phyloP scores from a whole-genome alignment of 1,284 basidiomycete genomes.

The Ceratobasidium sp. region DNA sequence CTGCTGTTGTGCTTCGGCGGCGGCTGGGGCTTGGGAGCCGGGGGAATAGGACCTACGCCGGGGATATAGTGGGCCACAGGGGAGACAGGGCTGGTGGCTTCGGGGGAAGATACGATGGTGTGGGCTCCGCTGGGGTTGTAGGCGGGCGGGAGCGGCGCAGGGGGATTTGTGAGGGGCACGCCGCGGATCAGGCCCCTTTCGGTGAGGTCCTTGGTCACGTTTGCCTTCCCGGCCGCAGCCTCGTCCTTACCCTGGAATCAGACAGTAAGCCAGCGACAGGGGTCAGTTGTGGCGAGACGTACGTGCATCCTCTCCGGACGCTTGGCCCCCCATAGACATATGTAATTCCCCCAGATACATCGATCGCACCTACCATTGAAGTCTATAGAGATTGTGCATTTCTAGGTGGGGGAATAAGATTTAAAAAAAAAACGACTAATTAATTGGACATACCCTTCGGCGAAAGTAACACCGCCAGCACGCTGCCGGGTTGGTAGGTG shows the following conservation, averaged over 20 bases:
- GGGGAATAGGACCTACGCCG: constrained; percentile 25
- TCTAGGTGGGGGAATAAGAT: constrained; percentile 42
- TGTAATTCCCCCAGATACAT: no score
- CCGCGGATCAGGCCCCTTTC: constrained; percentile 49
- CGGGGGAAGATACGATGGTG: no score
- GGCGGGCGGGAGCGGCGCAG: constrained; percentile 23
- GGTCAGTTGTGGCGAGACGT: background rate
- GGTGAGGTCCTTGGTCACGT: constrained; percentile 48
- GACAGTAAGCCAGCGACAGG: no score
- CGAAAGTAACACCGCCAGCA: no score
- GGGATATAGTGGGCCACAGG: constrained; percentile 18
- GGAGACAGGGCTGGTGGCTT: constrained; percentile 3
- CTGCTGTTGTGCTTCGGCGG: background rate
- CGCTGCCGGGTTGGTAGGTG: no score
- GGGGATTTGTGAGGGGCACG: constrained; percentile 44
- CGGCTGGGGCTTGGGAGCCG: background rate
- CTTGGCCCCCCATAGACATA: constrained; percentile 87
- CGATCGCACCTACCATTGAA: no score
- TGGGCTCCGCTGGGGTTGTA: constrained; percentile 18
- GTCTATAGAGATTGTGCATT: no score
- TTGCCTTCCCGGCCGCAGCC: constrained; percentile 44
- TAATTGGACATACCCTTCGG: no score
- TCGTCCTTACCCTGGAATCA: constrained; percentile 46
- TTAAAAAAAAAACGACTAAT: no score
- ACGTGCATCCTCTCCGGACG: constrained; percentile 56